Evolutionary conservation across 257 asterid species (phyloP).

Genomic region (Solanum corneliomulleri): DNA sequence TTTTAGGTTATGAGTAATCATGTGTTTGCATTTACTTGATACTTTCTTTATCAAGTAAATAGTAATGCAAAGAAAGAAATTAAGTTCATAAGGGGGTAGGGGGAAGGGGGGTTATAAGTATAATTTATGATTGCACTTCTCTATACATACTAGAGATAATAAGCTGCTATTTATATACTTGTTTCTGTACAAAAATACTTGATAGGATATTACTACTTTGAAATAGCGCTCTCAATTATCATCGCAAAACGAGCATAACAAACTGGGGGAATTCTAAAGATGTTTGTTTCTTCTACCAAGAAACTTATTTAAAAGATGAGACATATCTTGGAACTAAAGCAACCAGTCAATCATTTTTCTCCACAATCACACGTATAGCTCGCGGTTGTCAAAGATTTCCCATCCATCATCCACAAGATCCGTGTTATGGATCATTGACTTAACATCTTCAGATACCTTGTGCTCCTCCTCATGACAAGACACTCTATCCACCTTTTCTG

Average conservation of each 20-base stretch:
- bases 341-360: not conserved
- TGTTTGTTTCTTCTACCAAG: not conserved
- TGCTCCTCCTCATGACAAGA: slow-evolving; percentile 7
- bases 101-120: not conserved
- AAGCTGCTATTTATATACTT: not conserved
- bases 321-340: not conserved
- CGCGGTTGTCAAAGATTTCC: slow-evolving; percentile 39
- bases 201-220: not conserved
- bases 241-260: not conserved
- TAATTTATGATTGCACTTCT: not conserved
- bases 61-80: not conserved
- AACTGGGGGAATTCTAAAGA: not conserved
- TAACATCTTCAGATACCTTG: slow-evolving; percentile 8
- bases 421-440: slow-evolving; percentile 4
- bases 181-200: not conserved
- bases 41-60: too few relatives aligned
- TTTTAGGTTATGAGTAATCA: not conserved
- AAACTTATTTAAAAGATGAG: not conserved
- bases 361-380: not conserved
- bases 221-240: not conserved
- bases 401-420: slow-evolving; percentile 49
- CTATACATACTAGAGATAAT: not conserved
- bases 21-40: not conserved
- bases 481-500: not conserved
- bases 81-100: not conserved